Evolutionary conservation across 345 rosid species (phyloP), one percentile per base, ranked within the genome.

Genomic region (Populus deltoides): DNA sequence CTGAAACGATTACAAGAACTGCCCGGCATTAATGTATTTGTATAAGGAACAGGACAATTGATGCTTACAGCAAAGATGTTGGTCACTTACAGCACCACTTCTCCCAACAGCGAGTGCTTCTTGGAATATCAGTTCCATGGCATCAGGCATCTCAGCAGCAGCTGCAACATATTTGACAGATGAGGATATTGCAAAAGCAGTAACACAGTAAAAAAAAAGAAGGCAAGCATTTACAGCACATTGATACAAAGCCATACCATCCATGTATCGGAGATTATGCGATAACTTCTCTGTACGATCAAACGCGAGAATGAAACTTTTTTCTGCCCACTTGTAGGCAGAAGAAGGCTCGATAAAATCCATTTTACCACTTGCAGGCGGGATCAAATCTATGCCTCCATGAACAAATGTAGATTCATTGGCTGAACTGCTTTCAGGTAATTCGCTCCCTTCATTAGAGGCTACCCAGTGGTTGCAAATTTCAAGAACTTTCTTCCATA

Each of bases 81-180:
- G 63, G 33, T 59, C 63, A 85, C 92, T 88, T 77, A 91, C 96
- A 63, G 87, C 96, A 22, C 93, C 96, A 41, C 81, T 85, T 77
- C 29, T 91, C 83, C 96, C 96, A 1, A 83, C 66, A 27, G 88
- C 77, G 55, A 91, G 86, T 31, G 93, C 94, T 66, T 79, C 82
- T 53, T 88, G 92, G 77, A 89, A 90, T 79, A 90, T 86, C 73
- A 85, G 84, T 69, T 91, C 93, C 94, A 91, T 91, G 65, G 94
- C 92, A 78, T 93, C 92, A 65, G 96, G 96, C 93, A 93, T 90
- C 82, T 88, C 85, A 43, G 89, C 84, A 73, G 86, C 73, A 74
- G 88, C 96, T 91, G 88, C 77, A 82, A 81, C 73, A 67, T 45
- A 79, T 70, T 70, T 68, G 76, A 68, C 20, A 73, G 27, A 53